Evolutionary conservation across 129 eudicot genomes (phyloP), one percentile per base, ranked within the genome.

Genomic region (Logfia minima): DNA sequence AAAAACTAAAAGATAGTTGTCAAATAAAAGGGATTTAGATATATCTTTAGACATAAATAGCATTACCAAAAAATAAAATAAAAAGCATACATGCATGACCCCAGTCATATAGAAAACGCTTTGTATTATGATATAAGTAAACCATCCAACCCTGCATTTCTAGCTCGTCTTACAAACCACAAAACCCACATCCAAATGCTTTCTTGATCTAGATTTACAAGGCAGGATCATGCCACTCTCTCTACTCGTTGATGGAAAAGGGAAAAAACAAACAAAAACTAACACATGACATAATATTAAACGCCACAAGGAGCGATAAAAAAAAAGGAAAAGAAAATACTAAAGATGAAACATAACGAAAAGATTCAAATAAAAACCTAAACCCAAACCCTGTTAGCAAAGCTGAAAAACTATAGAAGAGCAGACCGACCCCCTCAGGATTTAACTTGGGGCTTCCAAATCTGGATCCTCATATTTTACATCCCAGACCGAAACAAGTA

Each of bases 391-490:
- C 83, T 79, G 59, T 72, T 72, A 72, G 72, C 1, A 48, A 63
- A 71, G 73, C 77, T 62, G 65, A 64, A 64, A 66, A 35, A 34
- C 78, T 79, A 64, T 79, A 62, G 60, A 45, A 31, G 19, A 29
- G 26, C 65, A 21, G 28, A 71, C 29, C 26, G 16, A 22, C 83
- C 83, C 74, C 75, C 76, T 58, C 52, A 48, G 28, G 80, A 68
- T 68, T 67, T 3, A 63, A 63, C 9, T 63, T 14, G 0, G 18
- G 68, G 68, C 37, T 23, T 58, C 35, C 74, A 29, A 67, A 56
- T 61, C 84, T 60, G 84, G 82, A 78, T 68, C 79, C 53, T n/a
- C 74, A 73, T 62, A 66, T 53, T 37, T 68, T 43, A 74, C 75
- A 74, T 19, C 22, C 61, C 72, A 22, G 18, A 55, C 62, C 55